Base-by-base conservation (phyloP, 805 yeast genomes). In the Candida palmyrensis region DNA sequence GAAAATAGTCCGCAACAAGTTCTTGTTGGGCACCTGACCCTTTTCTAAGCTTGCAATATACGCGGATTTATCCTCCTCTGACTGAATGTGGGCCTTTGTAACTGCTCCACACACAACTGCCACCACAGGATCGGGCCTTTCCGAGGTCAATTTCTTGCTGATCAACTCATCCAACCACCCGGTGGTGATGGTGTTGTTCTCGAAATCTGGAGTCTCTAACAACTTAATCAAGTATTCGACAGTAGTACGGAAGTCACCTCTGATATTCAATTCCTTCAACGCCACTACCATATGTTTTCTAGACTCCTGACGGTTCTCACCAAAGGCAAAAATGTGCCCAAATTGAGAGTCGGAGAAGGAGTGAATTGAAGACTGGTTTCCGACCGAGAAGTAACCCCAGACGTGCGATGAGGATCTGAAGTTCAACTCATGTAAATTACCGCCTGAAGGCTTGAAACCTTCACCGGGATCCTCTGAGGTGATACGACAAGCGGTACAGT, bases 271-370 rank as follows among this genome's bases (percentile, higher is more conserved):
- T 62, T 92, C 98, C 59, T 90, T 92, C 59, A 92, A 72, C 0
- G 98, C 99, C 36, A 92, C 97, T 43, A 92, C 96, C 98, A 92
- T 92, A 54, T 94, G 96, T 61, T 92, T 89, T 68, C 99, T 84
- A 21, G 96, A 86, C 24, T 95, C 95, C 61, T 86, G 94, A 68
- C 99, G 83, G 57, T 89, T 90, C 68, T 92, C 98, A 59, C 98
- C 98, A 63, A 90, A 94, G 21, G 99, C 97, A 60, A 92, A 92
- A 42, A 92, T 92, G 62, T 92, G 99, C 59, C 99, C 99, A 53
- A 92, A 92, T 66, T 92, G 99, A 36, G 98, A 90, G 62, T 92
- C 99, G 19, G 96, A 83, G 68, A 88, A 94, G 4, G 97, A 88
- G 65, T 92, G 99, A 52, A 92, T 94, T 33, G 96, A 89, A 41